Percentiles rank a stretch among this genome's conserved stretches.
These are phyloP conservation scores for Trichoderma oligosporum DNA, from an alignment of 2,329 filamentous ascomycete species.

Conservation along the genomic window DNA sequence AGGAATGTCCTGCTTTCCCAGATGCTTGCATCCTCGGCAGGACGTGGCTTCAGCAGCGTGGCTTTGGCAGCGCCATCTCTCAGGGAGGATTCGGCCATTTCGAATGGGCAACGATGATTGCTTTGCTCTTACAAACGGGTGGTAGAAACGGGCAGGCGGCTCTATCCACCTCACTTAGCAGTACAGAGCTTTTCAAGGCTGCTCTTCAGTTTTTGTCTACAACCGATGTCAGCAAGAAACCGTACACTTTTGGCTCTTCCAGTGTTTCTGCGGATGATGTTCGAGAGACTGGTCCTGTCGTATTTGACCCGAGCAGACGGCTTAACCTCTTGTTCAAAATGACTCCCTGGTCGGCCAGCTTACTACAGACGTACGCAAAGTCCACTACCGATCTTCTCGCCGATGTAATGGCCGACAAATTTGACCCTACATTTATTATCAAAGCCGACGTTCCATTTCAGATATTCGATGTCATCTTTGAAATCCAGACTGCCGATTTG, in stretches of 20 bases:
- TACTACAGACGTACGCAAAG: conserved; percentile 70
- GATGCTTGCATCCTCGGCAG: conserved; percentile 84
- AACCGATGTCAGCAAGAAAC: conserved; percentile 66
- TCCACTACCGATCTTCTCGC: conserved; percentile 72
- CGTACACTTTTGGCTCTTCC: conserved; percentile 49
- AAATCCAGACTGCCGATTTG: conserved; percentile 34
- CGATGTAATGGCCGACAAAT: conserved; percentile 71
- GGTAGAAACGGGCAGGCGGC: conserved; percentile 66
- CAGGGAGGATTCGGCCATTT: conserved; percentile 88
- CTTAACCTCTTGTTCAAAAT: conserved; percentile 90
- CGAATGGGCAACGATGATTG: conserved; percentile 80
- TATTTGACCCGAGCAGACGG: conserved; percentile 71
- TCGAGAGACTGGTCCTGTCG: conserved; percentile 56
- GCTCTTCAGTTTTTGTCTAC: conserved; percentile 80
- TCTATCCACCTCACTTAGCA: conserved; percentile 77
- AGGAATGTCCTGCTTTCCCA: conserved; percentile 66
- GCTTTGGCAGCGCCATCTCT: conserved; percentile 66
- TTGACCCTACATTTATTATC: conserved; percentile 77
- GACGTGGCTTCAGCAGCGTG: conserved; percentile 85
- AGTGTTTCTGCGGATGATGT: conserved; percentile 34
- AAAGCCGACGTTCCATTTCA: conserved; percentile 53
- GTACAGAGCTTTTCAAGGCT: conserved; percentile 92
- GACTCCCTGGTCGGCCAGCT: conserved; percentile 74
- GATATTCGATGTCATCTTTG: conserved; percentile 49
- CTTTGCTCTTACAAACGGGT: conserved; percentile 75